These are phyloP conservation scores for Nematocida sp. DNA, from an alignment of 371 early-diverging fungal genomes.

Conservation along the genomic window DNA sequence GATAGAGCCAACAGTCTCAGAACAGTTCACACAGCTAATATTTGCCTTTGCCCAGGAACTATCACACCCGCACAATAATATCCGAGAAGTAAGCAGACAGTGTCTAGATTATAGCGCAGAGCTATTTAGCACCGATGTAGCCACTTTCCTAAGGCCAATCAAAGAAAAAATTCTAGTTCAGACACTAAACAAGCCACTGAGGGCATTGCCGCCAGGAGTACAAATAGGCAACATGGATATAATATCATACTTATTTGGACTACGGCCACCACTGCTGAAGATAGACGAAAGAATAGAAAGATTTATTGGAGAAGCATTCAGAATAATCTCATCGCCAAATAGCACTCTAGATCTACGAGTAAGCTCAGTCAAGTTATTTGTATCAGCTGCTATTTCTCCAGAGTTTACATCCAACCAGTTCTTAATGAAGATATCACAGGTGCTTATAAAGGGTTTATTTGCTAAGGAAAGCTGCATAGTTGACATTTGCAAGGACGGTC, in stretches of 20 bases:
- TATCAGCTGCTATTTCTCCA: conserved; percentile 38
- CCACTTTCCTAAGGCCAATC: conserved; percentile 25
- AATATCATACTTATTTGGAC: conserved; percentile 35
- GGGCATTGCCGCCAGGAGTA: conserved; percentile 30
- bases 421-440: conserved; percentile 42
- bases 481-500: conserved; percentile 38
- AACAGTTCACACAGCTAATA: conserved; percentile 40
- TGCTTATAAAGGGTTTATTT: conserved; percentile 46
- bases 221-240: conserved; percentile 53
- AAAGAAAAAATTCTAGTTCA: conserved; percentile 43
- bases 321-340: conserved; percentile 37
- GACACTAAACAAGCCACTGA: conserved; percentile 42
- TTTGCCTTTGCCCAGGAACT: conserved; percentile 46
- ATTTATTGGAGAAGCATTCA: conserved; percentile 50
- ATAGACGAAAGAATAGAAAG: conserved; percentile 42
- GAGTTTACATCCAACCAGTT: conserved; percentile 13
- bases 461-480: conserved; percentile 40
- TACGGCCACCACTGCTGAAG: conserved; percentile 34
- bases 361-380: conserved; percentile 29
- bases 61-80: conserved; percentile 20
- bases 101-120: conserved; percentile 43
- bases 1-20: conserved; percentile 8
- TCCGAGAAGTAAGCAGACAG: conserved; percentile 24
- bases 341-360: conserved; percentile 7
- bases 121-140: conserved; percentile 36